A percentile compares a stretch with the other conserved stretches of the same genome.
Conservation (phyloP, 352 stramenopile species). For the Phytophthora sp. region DNA sequence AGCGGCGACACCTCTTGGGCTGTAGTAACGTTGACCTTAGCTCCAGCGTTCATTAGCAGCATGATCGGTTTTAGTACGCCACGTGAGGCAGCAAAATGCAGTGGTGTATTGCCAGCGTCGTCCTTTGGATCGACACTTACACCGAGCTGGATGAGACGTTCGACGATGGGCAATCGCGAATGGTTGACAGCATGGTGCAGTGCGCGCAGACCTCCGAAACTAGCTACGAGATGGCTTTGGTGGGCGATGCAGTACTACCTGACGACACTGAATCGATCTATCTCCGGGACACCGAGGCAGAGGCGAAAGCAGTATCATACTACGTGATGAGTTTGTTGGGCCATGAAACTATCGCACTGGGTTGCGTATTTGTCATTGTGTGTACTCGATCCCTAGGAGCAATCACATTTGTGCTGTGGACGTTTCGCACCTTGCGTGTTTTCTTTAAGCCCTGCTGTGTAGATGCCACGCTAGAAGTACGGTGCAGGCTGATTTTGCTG, state of each 20-base stretch:
- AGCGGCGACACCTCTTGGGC: slow-evolving; percentile 83
- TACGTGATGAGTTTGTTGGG: slow-evolving; percentile 29
- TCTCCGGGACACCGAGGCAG: neutral
- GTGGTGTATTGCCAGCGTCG: slow-evolving; percentile 84
- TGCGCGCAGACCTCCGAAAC: slow-evolving; percentile 81
- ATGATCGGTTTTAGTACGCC: slow-evolving; percentile 89
- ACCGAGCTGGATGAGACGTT: slow-evolving; percentile 77
- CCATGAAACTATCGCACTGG: slow-evolving; percentile 14
- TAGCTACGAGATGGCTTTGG: slow-evolving; percentile 24
- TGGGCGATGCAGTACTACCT: slow-evolving; percentile 11
- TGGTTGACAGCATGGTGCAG: slow-evolving; percentile 90
- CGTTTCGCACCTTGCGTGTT: slow-evolving; percentile 4
- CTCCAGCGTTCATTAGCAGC: slow-evolving; percentile 74
- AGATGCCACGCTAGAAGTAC: slow-evolving; percentile 9
- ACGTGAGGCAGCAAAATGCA: slow-evolving; percentile 83
- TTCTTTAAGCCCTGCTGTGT: slow-evolving; percentile 21
- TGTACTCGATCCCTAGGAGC: slow-evolving; percentile 13
- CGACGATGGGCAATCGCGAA: slow-evolving; percentile 60
- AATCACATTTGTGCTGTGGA: slow-evolving; percentile 5
- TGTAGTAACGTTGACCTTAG: slow-evolving; percentile 79
- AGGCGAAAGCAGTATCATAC: slow-evolving; percentile 12
- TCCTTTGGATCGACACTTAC: slow-evolving; percentile 80
- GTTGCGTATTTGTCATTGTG: slow-evolving; percentile 20
- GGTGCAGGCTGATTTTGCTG: slow-evolving; percentile 13
- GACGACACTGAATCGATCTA: slow-evolving; percentile 3